Percentiles rank a stretch among this genome's conserved stretches.
Conservation (phyloP, 495 filamentous ascomycete genomes). For the Neurospora africana region DNA sequence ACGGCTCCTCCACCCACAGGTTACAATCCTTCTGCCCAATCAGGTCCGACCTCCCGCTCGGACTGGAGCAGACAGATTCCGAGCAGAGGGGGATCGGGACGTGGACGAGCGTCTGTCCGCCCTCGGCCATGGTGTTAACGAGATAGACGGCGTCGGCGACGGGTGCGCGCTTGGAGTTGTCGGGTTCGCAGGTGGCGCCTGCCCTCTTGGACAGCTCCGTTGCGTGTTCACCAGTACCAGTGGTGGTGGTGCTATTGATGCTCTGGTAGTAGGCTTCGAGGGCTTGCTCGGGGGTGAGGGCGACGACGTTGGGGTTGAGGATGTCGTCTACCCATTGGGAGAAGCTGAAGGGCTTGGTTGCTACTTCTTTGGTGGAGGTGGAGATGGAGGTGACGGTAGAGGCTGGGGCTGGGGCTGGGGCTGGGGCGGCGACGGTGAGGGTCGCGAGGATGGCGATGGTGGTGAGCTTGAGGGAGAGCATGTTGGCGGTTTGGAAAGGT, state of each 20-base stretch:
- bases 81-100: background rate
- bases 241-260: background rate
- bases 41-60: background rate
- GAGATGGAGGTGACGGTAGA: background rate
- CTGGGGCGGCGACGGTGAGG: background rate
- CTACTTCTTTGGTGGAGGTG: background rate
- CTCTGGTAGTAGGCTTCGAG: background rate
- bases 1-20: background rate
- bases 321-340: background rate
- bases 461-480: conserved; percentile 1
- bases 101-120: background rate
- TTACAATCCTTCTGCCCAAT: background rate
- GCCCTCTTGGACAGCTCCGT: background rate
- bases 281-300: background rate
- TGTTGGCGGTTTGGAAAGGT: background rate
- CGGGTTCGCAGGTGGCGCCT: background rate
- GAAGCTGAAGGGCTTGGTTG: background rate
- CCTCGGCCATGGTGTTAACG: background rate
- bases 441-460: background rate
- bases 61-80: background rate
- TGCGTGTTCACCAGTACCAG: no score
- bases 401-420: background rate
- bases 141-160: background rate
- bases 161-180: background rate
- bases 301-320: background rate